Base-by-base conservation (phyloP, 176 grass and related monocot species). In the Secale cereale region DNA sequence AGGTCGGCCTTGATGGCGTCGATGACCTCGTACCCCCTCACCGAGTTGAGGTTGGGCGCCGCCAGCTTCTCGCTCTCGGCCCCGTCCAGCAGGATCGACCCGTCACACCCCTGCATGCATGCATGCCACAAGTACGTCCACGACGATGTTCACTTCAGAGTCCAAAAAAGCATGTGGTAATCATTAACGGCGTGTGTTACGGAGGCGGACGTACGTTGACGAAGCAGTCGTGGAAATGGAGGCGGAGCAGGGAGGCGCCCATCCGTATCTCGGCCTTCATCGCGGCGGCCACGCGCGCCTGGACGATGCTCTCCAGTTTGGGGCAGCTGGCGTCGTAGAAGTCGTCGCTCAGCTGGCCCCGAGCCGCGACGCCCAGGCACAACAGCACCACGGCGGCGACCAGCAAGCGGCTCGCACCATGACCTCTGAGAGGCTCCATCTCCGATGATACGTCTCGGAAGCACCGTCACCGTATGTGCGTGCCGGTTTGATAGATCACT, bases 141-240 rank as follows among this genome's bases (percentile, higher is more conserved):
- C 37, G 11, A 54, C 7, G 54, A 9, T 57, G 7, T 22, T 22
- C 17, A 56, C 6, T 64, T 37, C 22, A 78, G 52, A 59, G 20
- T 1, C 52, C 36, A 28, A 3, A 10, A 6, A 37, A 19, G 48
- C 19, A 57, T 20, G 17, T 20, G 46, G 1, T 11, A 41, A 41
- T n/a, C n/a, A n/a, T n/a, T n/a, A n/a, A n/a, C n/a, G n/a, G 39
- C 8, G 40, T 13, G 41, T 54, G 45, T 36, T 20, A 31, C 19
- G 19, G 52, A 9, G 19, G 3, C 54, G 54, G 11, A 40, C 35
- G 39, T 65, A 92, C 94, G 76, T 97, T 94, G 35, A 97, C 88
- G 86, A 97, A 97, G 82, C 95, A 94, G 86, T 94, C 95, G 81
- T 97, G 94, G 86, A 97, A 97, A 77, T 94, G 92, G 78, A 97